Base-by-base conservation (phyloP, 2,329 filamentous ascomycete species). In the Capronia coronata region DNA sequence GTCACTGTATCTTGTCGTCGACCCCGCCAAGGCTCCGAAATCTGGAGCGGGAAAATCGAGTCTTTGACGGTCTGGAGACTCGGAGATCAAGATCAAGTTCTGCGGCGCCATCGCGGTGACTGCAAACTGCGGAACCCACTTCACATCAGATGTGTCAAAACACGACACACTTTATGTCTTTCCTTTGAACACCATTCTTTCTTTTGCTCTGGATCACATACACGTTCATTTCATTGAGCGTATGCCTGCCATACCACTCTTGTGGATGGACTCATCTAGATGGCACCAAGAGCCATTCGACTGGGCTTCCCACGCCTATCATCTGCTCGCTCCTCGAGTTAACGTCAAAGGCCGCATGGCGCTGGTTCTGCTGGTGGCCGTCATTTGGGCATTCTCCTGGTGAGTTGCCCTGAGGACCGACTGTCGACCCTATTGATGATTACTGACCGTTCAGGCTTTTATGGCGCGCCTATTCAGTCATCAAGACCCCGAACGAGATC, bases 401-500 rank as follows among this genome's bases (percentile, higher is more conserved):
- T 75, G 55, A 61, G 66, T 59, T 27, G n/a, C 37, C 14, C 10
- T 37, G 29, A 32, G 7, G 29, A n/a, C 30, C 27, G 5, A 10
- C 3, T 37, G 8, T 18, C n/a, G n/a, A 13, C 21, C 18, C 5
- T 14, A 3, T 21, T 6, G 5, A 5, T 22, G 25, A n/a, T 10
- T 11, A 22, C 44, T 50, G 38, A 47, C 49, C 6, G n/a, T 23
- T 19, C 57, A 93, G 87, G 88, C 78, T 95, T 54, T 75, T 89
- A 52, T 85, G 87, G 66, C 84, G 93, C 64, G 87, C 88, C 54
- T 88, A 86, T 72, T 86, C 90, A 65, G 93, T 94, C 30, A 76
- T 96, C 46, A 84, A 87, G 70, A 95, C 91, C 62, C 89, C 91
- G 19, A 88, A 95, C 49, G 87, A 91, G 49, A 83, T 94, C 57